Evolutionary conservation across 495 filamentous ascomycete genomes (phyloP), one percentile per base, ranked within the genome.

Genomic region (Penicillium waksmanii): DNA sequence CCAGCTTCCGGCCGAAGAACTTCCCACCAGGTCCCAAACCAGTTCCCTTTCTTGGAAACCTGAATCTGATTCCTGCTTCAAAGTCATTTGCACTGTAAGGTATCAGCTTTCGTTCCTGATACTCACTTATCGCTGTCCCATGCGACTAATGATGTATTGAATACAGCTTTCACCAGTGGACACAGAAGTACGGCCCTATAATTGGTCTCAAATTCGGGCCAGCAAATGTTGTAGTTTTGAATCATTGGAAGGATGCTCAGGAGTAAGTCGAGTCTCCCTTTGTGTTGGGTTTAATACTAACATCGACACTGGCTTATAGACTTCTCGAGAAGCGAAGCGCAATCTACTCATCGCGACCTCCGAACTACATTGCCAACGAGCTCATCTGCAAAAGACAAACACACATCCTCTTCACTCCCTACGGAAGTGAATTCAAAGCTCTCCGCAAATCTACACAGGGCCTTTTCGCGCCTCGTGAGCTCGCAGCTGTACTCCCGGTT

Each of bases 401-500:
- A 3, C 63, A 66, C 17, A 61, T 66, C n/a, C 46, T 70, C 25
- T 53, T 70, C 38, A 49, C 54, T 31, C 49, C 36, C 33, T 50
- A 67, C 48, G 65, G 67, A 10, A n/a, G 48, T 23, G 51, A 48
- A 46, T 70, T 66, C 66, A 53, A 63, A 19, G 48, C 51, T 17
- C 53, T 56, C 15, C 27, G 66, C 11, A 68, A 68, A 48, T 57
- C 57, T 11, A 46, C 53, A 12, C 55, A 64, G 33, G 55, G 31
- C 3, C 31, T 66, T 19, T 40, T 66, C 7, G 66, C 60, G 8
- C 31, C 64, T 2, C 66, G 34, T 11, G 66, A 58, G 13, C 51
- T 64, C 8, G 55, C 53, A 23, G 61, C 47, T 33, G 21, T 66
- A 1, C 8, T n/a, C 34, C 55, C 61, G 34, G 50, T 63, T 21